phyloP scores from a whole-genome alignment of 768 basidiomycete genomes.

The Boletus subparvulus region DNA sequence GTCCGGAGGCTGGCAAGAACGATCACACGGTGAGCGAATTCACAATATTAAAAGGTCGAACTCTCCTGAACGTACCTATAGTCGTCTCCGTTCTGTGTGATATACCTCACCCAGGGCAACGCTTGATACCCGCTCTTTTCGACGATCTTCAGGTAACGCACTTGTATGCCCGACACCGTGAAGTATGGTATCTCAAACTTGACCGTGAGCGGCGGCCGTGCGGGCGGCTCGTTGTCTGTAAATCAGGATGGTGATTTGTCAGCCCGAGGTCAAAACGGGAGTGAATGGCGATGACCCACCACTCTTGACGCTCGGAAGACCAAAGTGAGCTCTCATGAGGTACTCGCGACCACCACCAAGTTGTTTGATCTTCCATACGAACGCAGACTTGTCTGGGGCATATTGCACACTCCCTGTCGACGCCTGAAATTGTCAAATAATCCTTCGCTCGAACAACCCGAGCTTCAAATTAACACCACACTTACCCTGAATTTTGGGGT shows the following conservation, averaged over 20 bases:
- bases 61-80: constrained; percentile 59
- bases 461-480: neutral
- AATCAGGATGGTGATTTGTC: constrained; percentile 39
- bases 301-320: constrained; percentile 87
- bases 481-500: constrained; percentile 92
- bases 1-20: constrained; percentile 52
- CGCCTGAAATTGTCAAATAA: constrained; percentile 51
- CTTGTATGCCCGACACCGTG: constrained; percentile 96
- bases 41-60: neutral
- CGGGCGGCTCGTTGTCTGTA: constrained; percentile 63
- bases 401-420: constrained; percentile 96
- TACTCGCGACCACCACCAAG: constrained; percentile 95
- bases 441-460: neutral
- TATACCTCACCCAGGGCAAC: constrained; percentile 93
- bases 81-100: constrained; percentile 89
- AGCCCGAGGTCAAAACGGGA: neutral
- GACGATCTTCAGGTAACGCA: constrained; percentile 96
- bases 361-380: constrained; percentile 99
- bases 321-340: constrained; percentile 98
- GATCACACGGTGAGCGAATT: neutral
- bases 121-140: constrained; percentile 99
- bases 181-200: constrained; percentile 99
- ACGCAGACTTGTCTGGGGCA: constrained; percentile 96
- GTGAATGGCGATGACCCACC: constrained; percentile 50
- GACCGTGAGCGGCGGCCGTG: constrained; percentile 92